phyloP scores from a whole-genome alignment of 2,329 filamentous ascomycete species.

The Monosporascus sp. region DNA sequence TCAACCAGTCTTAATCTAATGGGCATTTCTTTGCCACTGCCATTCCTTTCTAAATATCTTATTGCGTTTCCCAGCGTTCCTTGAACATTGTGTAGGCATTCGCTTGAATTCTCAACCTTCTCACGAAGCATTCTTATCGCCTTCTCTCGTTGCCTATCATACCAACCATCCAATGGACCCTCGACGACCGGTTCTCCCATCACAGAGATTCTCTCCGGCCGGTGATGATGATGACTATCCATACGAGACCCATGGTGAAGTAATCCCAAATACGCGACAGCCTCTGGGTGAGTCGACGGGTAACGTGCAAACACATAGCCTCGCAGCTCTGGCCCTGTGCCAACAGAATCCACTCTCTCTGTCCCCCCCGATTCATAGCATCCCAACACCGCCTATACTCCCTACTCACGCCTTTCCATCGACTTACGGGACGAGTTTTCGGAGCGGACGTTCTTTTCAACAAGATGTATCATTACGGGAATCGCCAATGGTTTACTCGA shows the following conservation, averaged over 20 bases:
- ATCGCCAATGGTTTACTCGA: conserved; percentile 24
- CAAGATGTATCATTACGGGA: conserved; percentile 28
- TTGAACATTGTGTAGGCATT: conserved; percentile 25
- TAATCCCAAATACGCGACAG: conserved; percentile 30
- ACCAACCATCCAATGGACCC: conserved; percentile 31
- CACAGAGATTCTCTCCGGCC: conserved; percentile 42
- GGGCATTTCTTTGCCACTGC: conserved; percentile 27
- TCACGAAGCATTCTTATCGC: conserved; percentile 27
- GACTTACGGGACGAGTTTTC: conserved; percentile 34
- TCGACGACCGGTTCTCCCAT: conserved; percentile 41
- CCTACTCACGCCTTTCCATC: conserved; percentile 47
- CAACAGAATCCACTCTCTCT: conserved; percentile 37
- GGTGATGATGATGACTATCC: conserved; percentile 36
- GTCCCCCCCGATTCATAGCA: conserved; percentile 35
- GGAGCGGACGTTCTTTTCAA: conserved; percentile 26
- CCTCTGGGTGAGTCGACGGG: conserved; percentile 48
- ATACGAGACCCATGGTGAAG: conserved; percentile 38
- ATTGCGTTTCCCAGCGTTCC: conserved; percentile 28
- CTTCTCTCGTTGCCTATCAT: conserved; percentile 13
- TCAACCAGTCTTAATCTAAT: conserved; percentile 19
- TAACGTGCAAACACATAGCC: conserved; percentile 41
- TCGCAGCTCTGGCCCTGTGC: conserved; percentile 35
- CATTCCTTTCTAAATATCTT: conserved; percentile 33
- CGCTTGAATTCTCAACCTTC: conserved; percentile 25
- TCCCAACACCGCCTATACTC: conserved; percentile 39